Conservation (phyloP, 2,329 filamentous ascomycete species). For the Cladosporium sp. region DNA sequence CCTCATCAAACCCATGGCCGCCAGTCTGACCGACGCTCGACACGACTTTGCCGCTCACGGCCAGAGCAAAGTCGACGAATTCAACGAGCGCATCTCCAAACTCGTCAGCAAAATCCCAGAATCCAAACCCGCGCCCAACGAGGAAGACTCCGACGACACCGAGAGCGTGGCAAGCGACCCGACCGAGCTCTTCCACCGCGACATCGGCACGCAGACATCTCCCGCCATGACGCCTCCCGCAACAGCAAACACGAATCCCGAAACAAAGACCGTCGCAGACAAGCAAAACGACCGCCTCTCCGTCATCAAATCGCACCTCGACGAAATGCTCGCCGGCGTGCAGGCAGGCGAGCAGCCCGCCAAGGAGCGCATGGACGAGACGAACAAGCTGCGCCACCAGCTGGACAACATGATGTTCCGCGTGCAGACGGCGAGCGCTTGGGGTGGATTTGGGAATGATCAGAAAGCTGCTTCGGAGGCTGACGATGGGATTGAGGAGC, state of each 20-base stretch:
- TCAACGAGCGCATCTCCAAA: constrained; percentile 52
- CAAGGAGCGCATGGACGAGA: constrained; percentile 46
- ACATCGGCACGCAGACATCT: constrained; percentile 75
- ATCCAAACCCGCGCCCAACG: constrained; percentile 27
- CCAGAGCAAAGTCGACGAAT: constrained; percentile 46
- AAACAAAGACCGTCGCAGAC: constrained; percentile 21
- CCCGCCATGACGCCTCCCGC: constrained; percentile 43
- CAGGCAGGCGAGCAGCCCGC: constrained; percentile 50
- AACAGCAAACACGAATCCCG: constrained; percentile 16
- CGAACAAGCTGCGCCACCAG: constrained; percentile 59
- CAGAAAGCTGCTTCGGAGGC: constrained; percentile 11
- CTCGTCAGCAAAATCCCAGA: constrained; percentile 26
- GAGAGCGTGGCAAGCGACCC: constrained; percentile 57
- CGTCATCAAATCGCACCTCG: constrained; percentile 49
- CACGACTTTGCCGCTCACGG: constrained; percentile 55
- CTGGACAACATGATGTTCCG: constrained; percentile 57
- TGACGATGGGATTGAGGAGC: constrained; percentile 65
- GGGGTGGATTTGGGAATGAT: constrained; percentile 32
- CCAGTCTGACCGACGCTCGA: constrained; percentile 49
- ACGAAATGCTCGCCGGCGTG: constrained; percentile 47
- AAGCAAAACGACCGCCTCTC: constrained; percentile 35
- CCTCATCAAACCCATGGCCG: constrained; percentile 60
- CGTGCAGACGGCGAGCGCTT: constrained; percentile 38
- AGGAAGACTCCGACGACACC: constrained; percentile 39
- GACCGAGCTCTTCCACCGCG: constrained; percentile 75